Evolutionary conservation across 768 basidiomycete genomes (phyloP).

Genomic region (Melanogaster broomeanus): DNA sequence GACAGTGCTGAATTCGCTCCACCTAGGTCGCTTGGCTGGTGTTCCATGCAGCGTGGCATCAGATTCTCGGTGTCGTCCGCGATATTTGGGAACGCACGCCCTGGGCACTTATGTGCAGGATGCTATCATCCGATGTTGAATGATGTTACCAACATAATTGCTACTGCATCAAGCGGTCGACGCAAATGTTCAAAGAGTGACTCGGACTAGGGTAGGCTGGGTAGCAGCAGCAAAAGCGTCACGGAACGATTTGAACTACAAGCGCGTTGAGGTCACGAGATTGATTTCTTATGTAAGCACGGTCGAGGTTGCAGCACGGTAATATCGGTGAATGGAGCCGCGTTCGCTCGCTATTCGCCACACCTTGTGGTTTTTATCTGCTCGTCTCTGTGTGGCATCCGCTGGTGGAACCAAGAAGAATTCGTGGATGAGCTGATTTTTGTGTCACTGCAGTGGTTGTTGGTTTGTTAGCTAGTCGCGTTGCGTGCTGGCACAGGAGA

Average conservation of each 20-base stretch:
- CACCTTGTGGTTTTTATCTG: neutral
- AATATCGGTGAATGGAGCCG: no score
- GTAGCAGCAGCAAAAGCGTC: constrained; percentile 5
- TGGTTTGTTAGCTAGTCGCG: neutral
- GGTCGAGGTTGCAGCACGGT: no score
- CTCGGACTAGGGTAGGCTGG: no score
- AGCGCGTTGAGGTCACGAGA: constrained; percentile 30
- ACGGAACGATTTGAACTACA: neutral
- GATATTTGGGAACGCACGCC: constrained; percentile 7
- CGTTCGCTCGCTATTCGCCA: no score
- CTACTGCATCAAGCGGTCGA: constrained; percentile 24
- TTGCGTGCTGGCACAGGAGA: neutral
- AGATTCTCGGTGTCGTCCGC: constrained; percentile 26
- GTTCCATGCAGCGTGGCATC: constrained; percentile 8
- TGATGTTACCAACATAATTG: constrained; percentile 17
- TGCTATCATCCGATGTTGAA: constrained; percentile 8
- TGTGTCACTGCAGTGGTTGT: neutral
- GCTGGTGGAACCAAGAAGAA: neutral
- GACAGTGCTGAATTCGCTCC: neutral
- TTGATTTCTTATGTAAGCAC: constrained; percentile 20
- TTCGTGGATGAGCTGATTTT: neutral
- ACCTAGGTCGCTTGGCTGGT: neutral
- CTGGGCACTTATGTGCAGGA: constrained; percentile 8
- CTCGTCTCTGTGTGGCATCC: neutral
- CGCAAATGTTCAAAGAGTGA: constrained; percentile 25